A percentile compares a stretch with the other conserved stretches of the same genome.
Conservation (phyloP, 2,329 filamentous ascomycete species). For the Botrytis galanthina region DNA sequence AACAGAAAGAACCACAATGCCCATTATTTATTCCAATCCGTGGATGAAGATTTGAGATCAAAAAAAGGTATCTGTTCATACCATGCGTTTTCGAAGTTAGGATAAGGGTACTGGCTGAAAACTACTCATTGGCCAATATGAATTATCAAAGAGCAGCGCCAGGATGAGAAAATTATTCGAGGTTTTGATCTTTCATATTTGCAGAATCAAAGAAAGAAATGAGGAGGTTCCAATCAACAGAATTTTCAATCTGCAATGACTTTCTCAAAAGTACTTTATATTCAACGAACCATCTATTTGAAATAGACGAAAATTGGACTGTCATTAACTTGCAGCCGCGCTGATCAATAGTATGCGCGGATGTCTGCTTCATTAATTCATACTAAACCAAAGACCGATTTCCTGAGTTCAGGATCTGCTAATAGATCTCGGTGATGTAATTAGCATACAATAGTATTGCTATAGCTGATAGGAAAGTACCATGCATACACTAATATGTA, state of each 20-base stretch:
- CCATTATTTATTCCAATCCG: conserved; percentile 35
- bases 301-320: background rate
- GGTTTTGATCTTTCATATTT: too few relatives aligned
- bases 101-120: conserved; percentile 36
- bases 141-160: too few relatives aligned
- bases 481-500: too few relatives aligned
- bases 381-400: background rate
- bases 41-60: conserved; percentile 43
- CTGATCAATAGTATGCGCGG: background rate
- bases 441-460: too few relatives aligned
- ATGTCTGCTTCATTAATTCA: background rate
- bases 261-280: rapidly evolving
- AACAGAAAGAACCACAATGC: conserved; percentile 23
- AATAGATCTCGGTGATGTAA: too few relatives aligned
- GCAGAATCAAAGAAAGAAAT: background rate
- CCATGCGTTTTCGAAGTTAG: conserved; percentile 44
- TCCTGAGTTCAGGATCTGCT: too few relatives aligned
- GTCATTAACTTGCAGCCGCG: background rate
- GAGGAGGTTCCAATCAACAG: background rate
- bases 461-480: too few relatives aligned
- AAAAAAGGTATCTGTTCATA: conserved; percentile 45
- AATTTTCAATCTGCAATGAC: background rate
- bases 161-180: background rate
- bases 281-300: rapidly evolving
- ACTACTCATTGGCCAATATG: conserved; percentile 20